Evolutionary conservation across 2,329 filamentous ascomycete species (phyloP), one percentile per base, ranked within the genome.

Genomic region (Raffaelea deltoideospora): DNA sequence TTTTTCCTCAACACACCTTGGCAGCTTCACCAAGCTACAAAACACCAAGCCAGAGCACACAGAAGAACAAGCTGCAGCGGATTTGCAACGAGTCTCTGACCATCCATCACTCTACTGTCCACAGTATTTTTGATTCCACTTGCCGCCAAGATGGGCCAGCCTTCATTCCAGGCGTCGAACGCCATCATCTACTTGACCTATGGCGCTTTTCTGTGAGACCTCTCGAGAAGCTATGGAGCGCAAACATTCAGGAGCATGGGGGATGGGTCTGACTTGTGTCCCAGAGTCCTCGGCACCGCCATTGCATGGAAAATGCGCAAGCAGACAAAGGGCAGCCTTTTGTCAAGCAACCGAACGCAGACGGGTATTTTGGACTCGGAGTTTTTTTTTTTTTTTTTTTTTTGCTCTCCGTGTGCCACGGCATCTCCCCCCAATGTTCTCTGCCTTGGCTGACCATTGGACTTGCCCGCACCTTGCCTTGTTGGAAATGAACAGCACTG

Each of bases 111-210:
- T n/a, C n/a, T n/a, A n/a, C n/a, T n/a, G n/a, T n/a, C n/a, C n/a
- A n/a, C n/a, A n/a, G n/a, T n/a, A n/a, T n/a, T n/a, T n/a, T n/a
- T n/a, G n/a, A n/a, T n/a, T n/a, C n/a, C n/a, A n/a, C n/a, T n/a
- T n/a, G n/a, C 22, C 40, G 33, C 37, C 11, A 41, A 13, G 13
- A 90, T 88, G 83, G 79, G 79, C 17, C 69, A 77, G 47, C 81
- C 80, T 40, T 87, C 83, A 2, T 73, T 65, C 38, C 61, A 70
- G 67, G 81, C 81, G 52, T 87, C 82, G 23, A 86, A 88, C 63
- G 81, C 81, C 64, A 65, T 88, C 53, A 79, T 90, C 53, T 88
- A 87, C 53, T 61, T 84, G 37, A 84, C 79, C 34, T 87, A 86
- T 61, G 79, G 69, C 44, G 63, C 67, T 34, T 90, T 90, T 54